Percentiles rank a stretch among this genome's conserved stretches.
These are phyloP conservation scores for Lactifluus rugatus DNA, from an alignment of 768 basidiomycete species.

Conservation along the genomic window DNA sequence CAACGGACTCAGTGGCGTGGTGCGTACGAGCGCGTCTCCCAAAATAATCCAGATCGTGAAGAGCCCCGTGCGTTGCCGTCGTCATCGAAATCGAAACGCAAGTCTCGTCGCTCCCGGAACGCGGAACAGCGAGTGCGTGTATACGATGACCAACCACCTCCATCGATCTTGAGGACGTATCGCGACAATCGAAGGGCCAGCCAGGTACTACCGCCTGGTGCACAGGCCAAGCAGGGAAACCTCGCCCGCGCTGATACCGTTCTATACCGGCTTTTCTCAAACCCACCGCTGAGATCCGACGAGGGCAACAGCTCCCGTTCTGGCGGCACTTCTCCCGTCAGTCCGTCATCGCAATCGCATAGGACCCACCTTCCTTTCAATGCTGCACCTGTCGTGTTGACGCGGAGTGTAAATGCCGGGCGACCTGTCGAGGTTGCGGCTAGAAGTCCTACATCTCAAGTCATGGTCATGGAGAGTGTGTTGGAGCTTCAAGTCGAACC, in stretches of 20 bases:
- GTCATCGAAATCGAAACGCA: conserved; percentile 1
- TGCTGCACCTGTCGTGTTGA: conserved; percentile 3
- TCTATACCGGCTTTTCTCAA: conserved; percentile 12
- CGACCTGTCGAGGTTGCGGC: conserved; percentile 4
- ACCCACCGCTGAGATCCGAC: neutral
- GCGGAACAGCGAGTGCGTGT: conserved; percentile 16
- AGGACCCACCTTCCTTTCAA: conserved; percentile 9
- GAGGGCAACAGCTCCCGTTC: neutral
- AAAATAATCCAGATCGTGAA: conserved; percentile 8
- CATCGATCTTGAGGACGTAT: conserved; percentile 27
- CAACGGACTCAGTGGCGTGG: conserved; percentile 19
- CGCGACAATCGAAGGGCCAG: conserved; percentile 11
- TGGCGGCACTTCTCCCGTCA: neutral
- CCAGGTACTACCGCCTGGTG: neutral
- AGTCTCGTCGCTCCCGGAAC: conserved; percentile 20
- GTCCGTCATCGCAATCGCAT: conserved; percentile 7
- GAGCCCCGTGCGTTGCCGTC: conserved; percentile 14
- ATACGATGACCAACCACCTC: conserved; percentile 36
- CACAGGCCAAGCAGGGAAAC: neutral
- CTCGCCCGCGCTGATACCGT: conserved; percentile 10
- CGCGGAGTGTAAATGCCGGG: neutral
- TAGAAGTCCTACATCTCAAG: neutral
- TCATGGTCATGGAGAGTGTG: neutral
- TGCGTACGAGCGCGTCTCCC: conserved; percentile 18
- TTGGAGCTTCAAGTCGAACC: neutral